Base-by-base conservation (phyloP, 2,329 filamentous ascomycete genomes). In the Talaromyces sp. region DNA sequence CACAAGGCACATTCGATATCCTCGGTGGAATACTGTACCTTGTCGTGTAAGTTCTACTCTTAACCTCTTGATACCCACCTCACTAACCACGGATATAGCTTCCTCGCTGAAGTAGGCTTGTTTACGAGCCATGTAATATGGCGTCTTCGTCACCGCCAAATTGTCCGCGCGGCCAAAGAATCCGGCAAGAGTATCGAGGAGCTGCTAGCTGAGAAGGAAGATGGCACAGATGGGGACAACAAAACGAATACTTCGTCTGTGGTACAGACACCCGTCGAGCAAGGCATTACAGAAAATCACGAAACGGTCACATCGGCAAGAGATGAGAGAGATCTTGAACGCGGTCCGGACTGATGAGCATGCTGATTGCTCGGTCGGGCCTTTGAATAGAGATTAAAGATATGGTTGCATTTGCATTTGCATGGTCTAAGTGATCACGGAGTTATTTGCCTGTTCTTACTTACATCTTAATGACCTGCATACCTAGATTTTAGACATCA, bases 1-100 rank as follows among this genome's bases (percentile, higher is more conserved):
- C 83, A 0, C 86, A 89, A 69, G 81, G 84, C 27, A 83, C 81
- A 2, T 88, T 89, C 69, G 87, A 89, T 70, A 75, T 86, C 4
- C 75, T 89, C 0, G 87, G 86, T 3, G 85, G 86, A 0, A 79
- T 85, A 1, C 73, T 87, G 65, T 89, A 89, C 70, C 84, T 87
- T 60, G 74, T 86, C 8, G 86, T 85, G 85, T 87, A 77, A 76
- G 83, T 74, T 19, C 8, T 11, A 31, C 2, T 10, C 13, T 16
- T 35, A 2, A 24, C 8, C n/a, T 14, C 33, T 35, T 14, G 1
- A 19, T 16, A 31, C 16, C 13, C 6, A 33, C 45, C 50, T 45
- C 48, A 59, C 27, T 27, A 3, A 41, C 31, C n/a, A 58, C 24
- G 6, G 2, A 7, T 10, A 24, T 65, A 87, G 85, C 66, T 79